Base-by-base conservation (phyloP, 345 rosid genomes). In the Citrus unshiu region DNA sequence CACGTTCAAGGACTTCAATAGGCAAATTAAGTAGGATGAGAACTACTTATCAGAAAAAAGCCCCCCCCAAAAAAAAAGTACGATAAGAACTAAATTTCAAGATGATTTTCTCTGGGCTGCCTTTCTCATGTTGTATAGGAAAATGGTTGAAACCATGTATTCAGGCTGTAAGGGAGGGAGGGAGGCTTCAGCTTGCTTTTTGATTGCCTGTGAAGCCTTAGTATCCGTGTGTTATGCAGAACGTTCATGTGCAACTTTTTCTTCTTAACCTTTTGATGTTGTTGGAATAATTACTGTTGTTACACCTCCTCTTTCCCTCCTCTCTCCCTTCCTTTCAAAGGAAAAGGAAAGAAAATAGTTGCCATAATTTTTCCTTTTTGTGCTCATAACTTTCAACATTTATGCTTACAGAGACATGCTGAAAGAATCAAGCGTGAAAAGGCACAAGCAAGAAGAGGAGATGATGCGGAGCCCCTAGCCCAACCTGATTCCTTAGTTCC, bases 401-500 rank as follows among this genome's bases (percentile, higher is more conserved):
- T 46, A 46, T 46, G 51, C 51, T 46, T 75, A 77, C 97, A 96
- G 99, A 91, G 90, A 77, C 99, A 94, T 74, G 78, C 92, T 25
- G 92, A 87, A 78, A 91, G 93, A 86, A 88, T 89, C 68, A 85
- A 79, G 85, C 93, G 90, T 71, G 93, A 87, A 43, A 91, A 90
- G 80, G 86, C 81, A 64, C 91, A 88, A 46, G 78, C 77, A n/a
- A 88, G 85, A 78, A 88, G 90, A 86, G 87, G 87, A 75, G 86
- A 88, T 87, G 95, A 94, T 77, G 86, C 84, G 3, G 88, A 83
- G 72, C 93, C 90, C 67, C 84, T 69, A 80, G 78, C 73, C 78
- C 85, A 83, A 80, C 88, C 90, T 73, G 87, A 91, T 43, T 79
- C 87, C 74, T 85, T 96, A 82, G 98, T 94, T 82, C 90, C 98